Base-by-base conservation (phyloP, 495 filamentous ascomycete genomes). In the Aspergillus haitiensis region DNA sequence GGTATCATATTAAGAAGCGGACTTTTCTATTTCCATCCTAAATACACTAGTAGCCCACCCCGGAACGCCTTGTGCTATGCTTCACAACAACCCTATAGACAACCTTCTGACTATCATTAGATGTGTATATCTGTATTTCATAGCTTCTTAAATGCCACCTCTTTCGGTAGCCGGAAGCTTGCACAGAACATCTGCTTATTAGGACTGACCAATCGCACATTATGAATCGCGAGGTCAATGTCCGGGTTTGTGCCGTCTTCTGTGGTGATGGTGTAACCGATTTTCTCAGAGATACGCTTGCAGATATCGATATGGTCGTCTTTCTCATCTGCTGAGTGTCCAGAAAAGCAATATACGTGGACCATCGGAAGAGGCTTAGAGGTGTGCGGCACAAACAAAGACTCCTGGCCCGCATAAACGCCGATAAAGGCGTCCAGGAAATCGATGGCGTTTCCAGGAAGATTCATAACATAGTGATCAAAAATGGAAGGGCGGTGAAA, bases 151-250 rank as follows among this genome's bases (percentile, higher is more conserved):
- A 96, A 97, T 46, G 92, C 94, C 2, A 96, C 91, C 68, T 89
- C 86, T 21, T 69, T 63, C 27, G 94, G 95, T 45, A 98, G 64
- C 53, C 91, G 81, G 71, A 98, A 97, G 62, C 85, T 95, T 7
- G 90, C 92, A 72, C 94, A 98, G 72, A 95, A 97, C 91, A 97
- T 97, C 67, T 86, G 83, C 82, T 98, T 98, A 61, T 88, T 87
- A 34, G 95, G 94, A 62, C 92, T 89, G 56, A 98, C 95, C 58
- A 94, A 82, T 62, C 94, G 78, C 15, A 98, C 91, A 73, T 94
- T 85, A 64, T 86, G 78, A 11, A 98, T 80, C 12, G 78, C 76
- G 31, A 91, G 76, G 56, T 88, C 81, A 12, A 84, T 71, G 12
- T 84, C 82, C 7, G 56, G 18, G 55, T 78, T 72, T 0, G 75